Percentiles rank a stretch among this genome's conserved stretches.
phyloP scores from a whole-genome alignment of 345 rosid species.

The Eucalyptus tenuipes region DNA sequence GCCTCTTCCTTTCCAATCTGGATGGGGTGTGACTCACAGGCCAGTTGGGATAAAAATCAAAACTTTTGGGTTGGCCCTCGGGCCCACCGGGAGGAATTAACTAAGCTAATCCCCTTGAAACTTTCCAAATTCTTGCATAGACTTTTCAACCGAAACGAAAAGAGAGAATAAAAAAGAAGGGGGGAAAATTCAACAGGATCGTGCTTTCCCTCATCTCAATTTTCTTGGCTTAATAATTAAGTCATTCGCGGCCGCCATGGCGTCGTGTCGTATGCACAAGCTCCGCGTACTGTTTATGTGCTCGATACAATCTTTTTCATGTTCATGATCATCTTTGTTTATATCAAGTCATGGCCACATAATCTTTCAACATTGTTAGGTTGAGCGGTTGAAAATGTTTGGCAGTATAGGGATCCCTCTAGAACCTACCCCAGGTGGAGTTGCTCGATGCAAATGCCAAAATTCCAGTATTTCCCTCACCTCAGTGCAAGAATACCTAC shows the following conservation, averaged over 20 bases:
- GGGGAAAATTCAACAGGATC: background rate
- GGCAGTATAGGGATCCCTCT: background rate
- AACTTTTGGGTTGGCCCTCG: background rate
- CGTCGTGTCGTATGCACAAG: background rate
- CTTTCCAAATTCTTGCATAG: background rate
- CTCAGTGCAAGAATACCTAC: background rate
- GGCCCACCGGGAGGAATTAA: background rate
- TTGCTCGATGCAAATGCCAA: background rate
- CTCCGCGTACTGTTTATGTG: background rate
- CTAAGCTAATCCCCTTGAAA: background rate
- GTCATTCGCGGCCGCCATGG: background rate
- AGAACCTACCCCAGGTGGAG: background rate
- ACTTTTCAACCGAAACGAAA: background rate
- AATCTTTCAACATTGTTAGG: background rate
- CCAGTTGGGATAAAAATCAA: background rate
- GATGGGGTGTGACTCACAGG: background rate
- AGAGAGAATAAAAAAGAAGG: background rate
- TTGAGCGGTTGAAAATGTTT: background rate
- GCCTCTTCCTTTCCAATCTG: background rate
- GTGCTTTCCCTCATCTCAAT: background rate
- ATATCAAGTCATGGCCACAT: background rate
- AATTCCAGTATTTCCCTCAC: background rate
- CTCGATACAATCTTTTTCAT: background rate
- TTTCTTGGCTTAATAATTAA: background rate
- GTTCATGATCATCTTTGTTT: background rate